These are phyloP conservation scores for Fusarium compactum DNA, from an alignment of 2,329 filamentous ascomycete species.

Conservation along the genomic window DNA sequence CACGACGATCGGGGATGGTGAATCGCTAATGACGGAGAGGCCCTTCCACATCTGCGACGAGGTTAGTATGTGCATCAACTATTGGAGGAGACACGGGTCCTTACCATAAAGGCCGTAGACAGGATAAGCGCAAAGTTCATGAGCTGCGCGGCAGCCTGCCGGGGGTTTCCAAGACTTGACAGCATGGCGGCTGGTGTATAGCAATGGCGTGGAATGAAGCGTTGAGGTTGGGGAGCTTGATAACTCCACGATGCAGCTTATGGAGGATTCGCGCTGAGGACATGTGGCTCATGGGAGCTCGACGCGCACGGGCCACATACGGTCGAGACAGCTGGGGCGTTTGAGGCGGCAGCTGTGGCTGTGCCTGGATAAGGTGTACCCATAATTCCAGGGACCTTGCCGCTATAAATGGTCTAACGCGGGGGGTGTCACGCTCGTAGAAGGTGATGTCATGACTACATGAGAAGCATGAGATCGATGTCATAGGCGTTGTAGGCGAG, in stretches of 20 bases:
- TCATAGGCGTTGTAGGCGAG: conserved; percentile 40
- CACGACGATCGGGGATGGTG: conserved; percentile 82
- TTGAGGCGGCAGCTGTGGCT: conserved; percentile 31
- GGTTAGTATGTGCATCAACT: conserved; percentile 1
- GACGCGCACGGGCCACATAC: conserved; percentile 24
- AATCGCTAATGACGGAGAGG: conserved; percentile 81
- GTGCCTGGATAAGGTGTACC: conserved; percentile 5
- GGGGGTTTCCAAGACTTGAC: conserved; percentile 76
- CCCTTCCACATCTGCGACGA: conserved; percentile 81
- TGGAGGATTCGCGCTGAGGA: conserved; percentile 29
- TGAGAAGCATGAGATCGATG: conserved; percentile 41
- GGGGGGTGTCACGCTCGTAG: conserved; percentile 14
- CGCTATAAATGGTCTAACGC: conserved; percentile 34
- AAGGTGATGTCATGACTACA: conserved; percentile 48
- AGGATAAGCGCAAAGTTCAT: conserved; percentile 93
- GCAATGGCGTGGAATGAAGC: not conserved
- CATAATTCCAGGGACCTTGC: conserved; percentile 33
- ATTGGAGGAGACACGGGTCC: not conserved
- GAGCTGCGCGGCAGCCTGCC: conserved; percentile 83
- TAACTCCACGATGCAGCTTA: conserved; percentile 37
- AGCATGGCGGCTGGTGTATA: conserved; percentile 65
- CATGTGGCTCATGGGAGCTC: conserved; percentile 42
- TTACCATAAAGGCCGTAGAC: conserved; percentile 89
- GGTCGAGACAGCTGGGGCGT: conserved; percentile 26
- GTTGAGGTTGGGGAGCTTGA: conserved; percentile 27